Conservation (phyloP, 495 filamentous ascomycete genomes). For the Chaetomium cochliodes region DNA sequence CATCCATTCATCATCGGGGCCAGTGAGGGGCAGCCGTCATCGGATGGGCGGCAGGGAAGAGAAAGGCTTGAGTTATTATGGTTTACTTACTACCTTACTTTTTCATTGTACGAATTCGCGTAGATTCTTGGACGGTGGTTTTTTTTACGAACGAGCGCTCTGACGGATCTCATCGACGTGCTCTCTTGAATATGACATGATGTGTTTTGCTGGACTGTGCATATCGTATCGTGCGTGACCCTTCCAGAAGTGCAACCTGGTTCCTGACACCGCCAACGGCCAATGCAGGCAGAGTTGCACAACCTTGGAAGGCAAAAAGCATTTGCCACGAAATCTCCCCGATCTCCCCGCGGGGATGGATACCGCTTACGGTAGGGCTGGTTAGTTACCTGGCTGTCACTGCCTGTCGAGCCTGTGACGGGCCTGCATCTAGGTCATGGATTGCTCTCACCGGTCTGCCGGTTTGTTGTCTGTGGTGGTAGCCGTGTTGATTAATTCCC, state of each 20-base stretch:
- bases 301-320: too few species aligned
- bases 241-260: too few species aligned
- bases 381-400: background rate
- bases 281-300: too few species aligned
- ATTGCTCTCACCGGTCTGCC: background rate
- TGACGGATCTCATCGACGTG: background rate
- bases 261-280: too few species aligned
- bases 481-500: background rate
- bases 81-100: background rate
- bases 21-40: background rate
- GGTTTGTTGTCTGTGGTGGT: background rate
- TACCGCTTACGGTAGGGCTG: background rate
- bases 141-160: background rate
- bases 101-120: background rate
- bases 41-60: background rate
- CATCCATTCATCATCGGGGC: background rate
- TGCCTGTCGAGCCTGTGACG: too few species aligned
- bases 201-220: background rate
- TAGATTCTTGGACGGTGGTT: background rate
- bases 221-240: background rate
- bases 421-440: too few species aligned
- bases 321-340: background rate
- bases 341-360: background rate
- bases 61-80: too few species aligned
- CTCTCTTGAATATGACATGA: background rate